These are phyloP conservation scores for Pleurotus salmoneostramineus DNA, from an alignment of 768 basidiomycete species.

Conservation along the genomic window DNA sequence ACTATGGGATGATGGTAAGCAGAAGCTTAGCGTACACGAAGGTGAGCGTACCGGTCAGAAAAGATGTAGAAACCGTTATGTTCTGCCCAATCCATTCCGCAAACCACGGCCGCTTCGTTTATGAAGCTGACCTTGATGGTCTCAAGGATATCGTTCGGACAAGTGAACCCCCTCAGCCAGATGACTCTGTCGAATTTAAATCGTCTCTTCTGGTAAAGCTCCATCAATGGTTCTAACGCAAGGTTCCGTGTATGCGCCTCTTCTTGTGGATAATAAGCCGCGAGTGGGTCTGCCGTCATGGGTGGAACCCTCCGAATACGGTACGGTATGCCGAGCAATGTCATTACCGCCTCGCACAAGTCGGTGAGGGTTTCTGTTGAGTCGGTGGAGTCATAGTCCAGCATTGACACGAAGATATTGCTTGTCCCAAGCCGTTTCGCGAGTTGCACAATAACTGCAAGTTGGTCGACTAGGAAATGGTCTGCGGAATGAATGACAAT, in stretches of 20 bases:
- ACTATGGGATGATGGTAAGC: conserved; percentile 30
- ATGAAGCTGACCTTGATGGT: conserved; percentile 86
- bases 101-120: conserved; percentile 97
- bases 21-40: background rate
- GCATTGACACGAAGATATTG: conserved; percentile 95
- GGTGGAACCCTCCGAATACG: conserved; percentile 87
- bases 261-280: conserved; percentile 93
- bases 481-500: conserved; percentile 97
- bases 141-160: conserved; percentile 96
- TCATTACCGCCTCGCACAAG: conserved; percentile 92
- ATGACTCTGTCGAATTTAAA: conserved; percentile 89
- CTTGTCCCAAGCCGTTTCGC: conserved; percentile 84
- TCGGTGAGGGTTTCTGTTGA: conserved; percentile 94
- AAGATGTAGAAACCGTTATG: conserved; percentile 97
- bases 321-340: conserved; percentile 89
- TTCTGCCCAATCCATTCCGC: conserved; percentile 99
- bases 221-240: conserved; percentile 84
- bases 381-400: conserved; percentile 94
- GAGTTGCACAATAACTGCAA: conserved; percentile 96
- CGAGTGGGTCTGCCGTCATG: conserved; percentile 86
- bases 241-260: conserved; percentile 94
- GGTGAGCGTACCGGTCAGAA: conserved; percentile 75
- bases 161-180: conserved; percentile 99
- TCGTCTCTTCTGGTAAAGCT: conserved; percentile 69
- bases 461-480: conserved; percentile 98